Evolutionary conservation across 2,329 filamentous ascomycete genomes (phyloP), one percentile per base, ranked within the genome.

Genomic region (Fusarium multiceps): DNA sequence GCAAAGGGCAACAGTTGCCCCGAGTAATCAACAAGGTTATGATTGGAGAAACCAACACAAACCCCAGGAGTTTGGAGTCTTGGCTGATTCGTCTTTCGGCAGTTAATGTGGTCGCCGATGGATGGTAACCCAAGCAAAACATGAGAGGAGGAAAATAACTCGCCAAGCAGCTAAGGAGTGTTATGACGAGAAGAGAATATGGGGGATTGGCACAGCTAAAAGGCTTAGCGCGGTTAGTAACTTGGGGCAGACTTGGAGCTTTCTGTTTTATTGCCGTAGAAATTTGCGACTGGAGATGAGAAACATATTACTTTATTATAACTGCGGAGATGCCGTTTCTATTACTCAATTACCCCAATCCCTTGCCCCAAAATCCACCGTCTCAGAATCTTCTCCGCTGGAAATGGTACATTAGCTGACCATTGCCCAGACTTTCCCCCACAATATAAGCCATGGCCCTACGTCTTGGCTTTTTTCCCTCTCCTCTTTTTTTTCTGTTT

Each of bases 91-190:
- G 20, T 48, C 25, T 18, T 12, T 63, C 60, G 58, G 60, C 42
- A 63, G 23, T 63, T 63, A 23, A 63, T 37, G 23, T 63, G 48
- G 58, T 28, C 48, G 9, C 60, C 58, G 60, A 63, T 30, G 53
- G 30, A 28, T 14, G 18, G 34, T 14, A 18, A 50, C 34, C 47
- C 47, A 50, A 11, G 16, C 34, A 43, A 14, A 48, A 42, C n/a
- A 7, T 43, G 34, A 37, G 23, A 14, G 20, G 46, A 6, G 41
- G 21, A 55, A 62, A 63, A 56, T 43, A 21, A 47, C 59, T 63
- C 58, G 58, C 59, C 59, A 63, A 63, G 59, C 23, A 13, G 49
- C 49, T 34, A 53, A 53, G 49, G 2, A 3, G 49, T n/a, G 1
- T 42, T 14, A 27, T 43, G 21, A 23, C 41, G 21, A 43, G 21